Evolutionary conservation across 306 rosid genomes (phyloP).

Genomic region (Oxytropis ochrocephala): DNA sequence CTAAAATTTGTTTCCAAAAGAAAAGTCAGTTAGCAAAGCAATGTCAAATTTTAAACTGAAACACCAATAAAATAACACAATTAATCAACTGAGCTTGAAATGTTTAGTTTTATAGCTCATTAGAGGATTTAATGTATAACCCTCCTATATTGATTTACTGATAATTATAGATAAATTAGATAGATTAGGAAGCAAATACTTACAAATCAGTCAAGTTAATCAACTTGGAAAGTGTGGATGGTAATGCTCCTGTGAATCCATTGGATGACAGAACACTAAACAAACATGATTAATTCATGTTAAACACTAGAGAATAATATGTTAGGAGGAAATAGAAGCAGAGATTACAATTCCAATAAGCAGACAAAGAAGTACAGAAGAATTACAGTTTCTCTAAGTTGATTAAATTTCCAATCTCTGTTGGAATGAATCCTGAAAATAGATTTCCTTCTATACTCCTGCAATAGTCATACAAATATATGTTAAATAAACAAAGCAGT

Average conservation of each 20-base stretch:
- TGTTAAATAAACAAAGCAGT: not conserved
- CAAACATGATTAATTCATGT: constrained; percentile 19
- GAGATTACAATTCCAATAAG: constrained; percentile 3
- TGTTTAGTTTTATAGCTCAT: not conserved
- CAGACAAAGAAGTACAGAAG: constrained; percentile 22
- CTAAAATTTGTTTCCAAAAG: constrained; percentile 42
- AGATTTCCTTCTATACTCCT: constrained; percentile 88
- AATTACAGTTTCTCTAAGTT: constrained; percentile 67
- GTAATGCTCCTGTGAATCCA: constrained; percentile 44
- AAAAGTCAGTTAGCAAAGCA: constrained; percentile 13
- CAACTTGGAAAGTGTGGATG: constrained; percentile 57
- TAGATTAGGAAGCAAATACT: constrained; percentile 27
- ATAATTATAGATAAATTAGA: not conserved
- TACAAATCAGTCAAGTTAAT: constrained; percentile 78
- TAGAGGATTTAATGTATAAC: constrained; percentile 4
- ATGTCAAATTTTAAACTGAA: not conserved
- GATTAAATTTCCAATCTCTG: constrained; percentile 55
- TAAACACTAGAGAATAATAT: constrained; percentile 1
- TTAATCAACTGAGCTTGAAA: not conserved
- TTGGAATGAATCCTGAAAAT: constrained; percentile 63
- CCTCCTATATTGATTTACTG: not conserved
- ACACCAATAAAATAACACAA: not conserved
- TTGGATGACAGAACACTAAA: constrained; percentile 27
- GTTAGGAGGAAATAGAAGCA: not conserved
- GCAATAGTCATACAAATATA: constrained; percentile 22